Evolutionary conservation across 192 early-diverging fungal species (phyloP).

Genomic region (Backusella macrospora): DNA sequence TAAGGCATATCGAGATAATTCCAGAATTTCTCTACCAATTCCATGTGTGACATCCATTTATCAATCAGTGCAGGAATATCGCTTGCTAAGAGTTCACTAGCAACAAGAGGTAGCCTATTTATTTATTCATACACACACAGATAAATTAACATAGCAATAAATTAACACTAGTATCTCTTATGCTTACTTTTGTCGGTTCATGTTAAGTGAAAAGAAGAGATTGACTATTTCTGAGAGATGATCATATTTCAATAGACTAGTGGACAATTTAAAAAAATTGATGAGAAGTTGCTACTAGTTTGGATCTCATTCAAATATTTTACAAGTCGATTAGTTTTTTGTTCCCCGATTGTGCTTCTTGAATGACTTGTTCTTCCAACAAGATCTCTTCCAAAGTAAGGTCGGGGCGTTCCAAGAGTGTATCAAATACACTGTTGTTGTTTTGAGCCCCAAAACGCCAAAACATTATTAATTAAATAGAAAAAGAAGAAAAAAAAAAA

Average conservation of each 20-base stretch:
- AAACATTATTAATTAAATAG: constrained; percentile 62
- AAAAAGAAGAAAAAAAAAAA: neutral
- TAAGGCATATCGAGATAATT: constrained; percentile 21
- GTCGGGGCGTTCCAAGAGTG: constrained; percentile 88
- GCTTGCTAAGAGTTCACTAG: constrained; percentile 21
- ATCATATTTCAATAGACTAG: constrained; percentile 12
- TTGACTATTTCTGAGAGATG: constrained; percentile 6
- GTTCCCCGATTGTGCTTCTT: constrained; percentile 94
- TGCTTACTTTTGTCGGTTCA: constrained; percentile 13
- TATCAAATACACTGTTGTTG: constrained; percentile 88
- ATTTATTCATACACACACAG: neutral
- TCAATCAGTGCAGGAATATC: constrained; percentile 22
- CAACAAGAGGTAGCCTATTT: constrained; percentile 19
- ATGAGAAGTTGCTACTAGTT: neutral
- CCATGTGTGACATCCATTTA: neutral
- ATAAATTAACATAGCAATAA: neutral
- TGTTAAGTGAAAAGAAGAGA: constrained; percentile 16
- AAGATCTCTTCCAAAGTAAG: constrained; percentile 89
- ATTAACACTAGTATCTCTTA: neutral
- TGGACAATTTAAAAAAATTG: neutral
- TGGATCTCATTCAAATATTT: neutral
- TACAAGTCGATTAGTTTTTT: constrained; percentile 88
- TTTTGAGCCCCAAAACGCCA: constrained; percentile 91
- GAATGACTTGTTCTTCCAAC: constrained; percentile 89
- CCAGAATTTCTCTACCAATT: constrained; percentile 19